Evolutionary conservation across 768 basidiomycete genomes (phyloP).

Genomic region (Crassisporium funariophilum): DNA sequence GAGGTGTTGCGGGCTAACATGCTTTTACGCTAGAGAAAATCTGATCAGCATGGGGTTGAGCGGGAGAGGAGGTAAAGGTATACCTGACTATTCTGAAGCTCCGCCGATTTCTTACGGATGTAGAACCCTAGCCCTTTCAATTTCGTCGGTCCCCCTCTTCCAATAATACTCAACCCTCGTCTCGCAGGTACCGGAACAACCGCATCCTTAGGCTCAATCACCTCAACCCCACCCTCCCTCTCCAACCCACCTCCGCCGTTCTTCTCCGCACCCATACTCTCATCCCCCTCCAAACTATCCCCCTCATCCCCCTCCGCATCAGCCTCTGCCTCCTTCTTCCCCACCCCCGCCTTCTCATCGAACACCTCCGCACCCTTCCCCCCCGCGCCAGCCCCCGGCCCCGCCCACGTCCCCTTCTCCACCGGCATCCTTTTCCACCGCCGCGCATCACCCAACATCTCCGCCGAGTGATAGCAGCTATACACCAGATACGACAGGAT

Average conservation of each 20-base stretch:
- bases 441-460: background rate
- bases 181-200: too few relatives aligned
- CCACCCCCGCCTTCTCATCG: constrained; percentile 4
- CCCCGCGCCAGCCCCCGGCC: background rate
- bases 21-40: constrained; percentile 4
- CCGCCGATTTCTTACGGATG: background rate
- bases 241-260: too few relatives aligned
- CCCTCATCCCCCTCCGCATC: constrained; percentile 16
- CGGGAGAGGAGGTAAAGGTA: too few relatives aligned
- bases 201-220: background rate
- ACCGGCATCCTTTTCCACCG: background rate
- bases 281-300: background rate
- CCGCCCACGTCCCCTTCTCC: background rate
- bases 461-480: constrained; percentile 26
- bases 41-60: too few relatives aligned
- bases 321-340: background rate
- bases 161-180: background rate
- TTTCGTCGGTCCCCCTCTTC: background rate
- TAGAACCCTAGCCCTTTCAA: background rate
- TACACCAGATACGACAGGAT: constrained; percentile 25
- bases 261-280: background rate
- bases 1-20: constrained; percentile 8
- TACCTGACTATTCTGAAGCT: too few relatives aligned
- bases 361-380: background rate
- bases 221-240: constrained; percentile 2